phyloP scores from a whole-genome alignment of 768 basidiomycete species.

The Tylopilus vinaceipallidus region DNA sequence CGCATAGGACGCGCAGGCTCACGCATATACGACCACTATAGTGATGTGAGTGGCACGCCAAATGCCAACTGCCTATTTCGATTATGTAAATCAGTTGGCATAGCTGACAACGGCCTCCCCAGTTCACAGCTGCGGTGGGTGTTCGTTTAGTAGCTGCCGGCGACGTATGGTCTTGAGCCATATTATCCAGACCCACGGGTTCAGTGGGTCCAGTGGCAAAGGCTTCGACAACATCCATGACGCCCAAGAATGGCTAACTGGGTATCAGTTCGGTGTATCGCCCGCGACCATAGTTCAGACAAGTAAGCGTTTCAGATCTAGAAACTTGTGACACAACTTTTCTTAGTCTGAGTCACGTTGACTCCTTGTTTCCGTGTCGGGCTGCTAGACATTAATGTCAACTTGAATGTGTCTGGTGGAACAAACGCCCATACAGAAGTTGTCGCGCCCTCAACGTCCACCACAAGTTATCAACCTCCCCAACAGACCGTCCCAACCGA shows the following conservation, averaged over 20 bases:
- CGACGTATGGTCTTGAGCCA: background rate
- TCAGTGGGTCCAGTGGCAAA: constrained; percentile 33
- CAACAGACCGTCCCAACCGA: background rate
- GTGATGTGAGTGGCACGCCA: constrained; percentile 22
- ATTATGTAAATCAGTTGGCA: too few species aligned
- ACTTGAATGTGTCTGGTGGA: constrained; percentile 13
- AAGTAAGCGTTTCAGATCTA: constrained; percentile 20
- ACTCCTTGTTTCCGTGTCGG: background rate
- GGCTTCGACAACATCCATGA: constrained; percentile 32
- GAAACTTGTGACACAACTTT: background rate
- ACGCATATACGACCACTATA: constrained; percentile 29
- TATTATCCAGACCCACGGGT: constrained; percentile 22
- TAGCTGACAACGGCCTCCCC: background rate
- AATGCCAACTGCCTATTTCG: background rate
- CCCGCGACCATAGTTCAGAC: constrained; percentile 11
- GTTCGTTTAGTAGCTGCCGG: background rate
- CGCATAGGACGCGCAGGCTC: constrained; percentile 34
- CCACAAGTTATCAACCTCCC: background rate
- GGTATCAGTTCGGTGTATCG: constrained; percentile 9
- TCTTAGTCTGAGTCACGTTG: background rate
- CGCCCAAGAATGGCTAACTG: constrained; percentile 24
- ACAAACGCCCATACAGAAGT: background rate
- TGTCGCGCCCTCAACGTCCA: constrained; percentile 4
- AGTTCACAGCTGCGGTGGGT: constrained; percentile 29
- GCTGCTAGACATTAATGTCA: constrained; percentile 20